Base-by-base conservation (phyloP, 169 alveolate genomes). In the Eimeria tenella region DNA sequence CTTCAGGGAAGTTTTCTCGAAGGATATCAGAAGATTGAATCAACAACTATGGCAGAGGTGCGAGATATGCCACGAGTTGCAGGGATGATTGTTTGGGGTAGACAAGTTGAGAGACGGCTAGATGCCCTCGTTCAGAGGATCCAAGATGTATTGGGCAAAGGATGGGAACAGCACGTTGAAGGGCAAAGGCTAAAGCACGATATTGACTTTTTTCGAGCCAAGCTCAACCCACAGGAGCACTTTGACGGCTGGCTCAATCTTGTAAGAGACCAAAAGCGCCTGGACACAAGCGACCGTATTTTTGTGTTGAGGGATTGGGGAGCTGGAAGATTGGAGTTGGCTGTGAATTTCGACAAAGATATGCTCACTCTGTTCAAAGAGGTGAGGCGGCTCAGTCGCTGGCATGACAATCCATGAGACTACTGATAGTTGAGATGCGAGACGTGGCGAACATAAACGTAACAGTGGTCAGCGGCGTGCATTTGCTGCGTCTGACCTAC, bases 81-180 rank as follows among this genome's bases (percentile, higher is more conserved):
- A 82, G 99, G 99, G 49, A 96, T 97, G 93, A 97, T 98, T 25
- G 98, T 99, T 4, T 99, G 99, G 99, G 98, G 98, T 58, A 97
- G 96, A 79, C 98, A 98, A 95, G 96, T 99, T 71, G 97, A 98
- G 94, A 96, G 98, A 42, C 97, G 97, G 84, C 98, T 98, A 42
- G 94, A 88, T 60, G 94, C 82, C 15, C 87, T 98, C 68, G 94
- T 97, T 94, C 94, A 96, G 25, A 96, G 98, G 95, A 98, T 98
- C 19, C 98, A 97, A 83, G 97, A 97, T 94, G 98, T 98, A 11
- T 95, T 99, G 62, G 99, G 99, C 21, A 97, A 98, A 82, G 97
- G 98, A 63, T 98, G 99, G 99, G 99, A 98, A 86, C 97, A 98
- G 81, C 98, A 98, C 94, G 96, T 97, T 70, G 99, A 98, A 79